Percentiles rank a stretch among this genome's conserved stretches.
phyloP scores from a whole-genome alignment of 73 alveolate species.

The Durusdinium trenchii region DNA sequence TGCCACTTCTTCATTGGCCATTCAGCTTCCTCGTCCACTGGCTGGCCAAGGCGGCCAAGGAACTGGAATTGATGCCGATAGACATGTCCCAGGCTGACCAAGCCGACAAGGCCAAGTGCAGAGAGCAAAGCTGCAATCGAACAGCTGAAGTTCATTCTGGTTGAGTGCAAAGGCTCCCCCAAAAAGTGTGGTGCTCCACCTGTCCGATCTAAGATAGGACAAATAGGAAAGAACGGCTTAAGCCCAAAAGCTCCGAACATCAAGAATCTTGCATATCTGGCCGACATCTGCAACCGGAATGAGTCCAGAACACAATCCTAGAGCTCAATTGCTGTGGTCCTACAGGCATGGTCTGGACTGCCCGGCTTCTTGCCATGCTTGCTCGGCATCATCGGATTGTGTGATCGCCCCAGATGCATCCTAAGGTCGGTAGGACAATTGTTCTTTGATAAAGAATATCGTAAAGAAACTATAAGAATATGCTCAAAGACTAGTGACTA shows the following conservation, averaged over 20 bases:
- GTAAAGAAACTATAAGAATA: not conserved
- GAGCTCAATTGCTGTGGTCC: not conserved
- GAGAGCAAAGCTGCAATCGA: not conserved
- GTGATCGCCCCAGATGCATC: not conserved
- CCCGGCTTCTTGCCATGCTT: conserved; percentile 52
- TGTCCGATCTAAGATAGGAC: too few species aligned
- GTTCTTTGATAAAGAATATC: not conserved
- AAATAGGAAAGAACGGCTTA: too few species aligned
- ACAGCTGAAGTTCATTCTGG: not conserved
- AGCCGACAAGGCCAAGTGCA: not conserved
- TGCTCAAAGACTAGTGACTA: not conserved
- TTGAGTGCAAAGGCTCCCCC: too few species aligned
- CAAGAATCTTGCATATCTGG: too few species aligned
- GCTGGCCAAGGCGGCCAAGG: not conserved
- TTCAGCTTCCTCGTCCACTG: not conserved
- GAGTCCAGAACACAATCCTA: too few species aligned
- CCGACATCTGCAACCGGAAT: too few species aligned
- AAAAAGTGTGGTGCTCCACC: too few species aligned
- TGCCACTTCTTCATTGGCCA: conserved; percentile 3
- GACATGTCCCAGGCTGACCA: not conserved
- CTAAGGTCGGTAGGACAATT: not conserved
- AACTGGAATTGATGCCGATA: not conserved
- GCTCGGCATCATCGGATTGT: conserved; percentile 38
- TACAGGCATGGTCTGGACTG: not conserved
- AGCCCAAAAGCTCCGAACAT: too few species aligned